These are phyloP conservation scores for Rhypophila decipiens DNA, from an alignment of 495 filamentous ascomycete genomes.

Conservation along the genomic window DNA sequence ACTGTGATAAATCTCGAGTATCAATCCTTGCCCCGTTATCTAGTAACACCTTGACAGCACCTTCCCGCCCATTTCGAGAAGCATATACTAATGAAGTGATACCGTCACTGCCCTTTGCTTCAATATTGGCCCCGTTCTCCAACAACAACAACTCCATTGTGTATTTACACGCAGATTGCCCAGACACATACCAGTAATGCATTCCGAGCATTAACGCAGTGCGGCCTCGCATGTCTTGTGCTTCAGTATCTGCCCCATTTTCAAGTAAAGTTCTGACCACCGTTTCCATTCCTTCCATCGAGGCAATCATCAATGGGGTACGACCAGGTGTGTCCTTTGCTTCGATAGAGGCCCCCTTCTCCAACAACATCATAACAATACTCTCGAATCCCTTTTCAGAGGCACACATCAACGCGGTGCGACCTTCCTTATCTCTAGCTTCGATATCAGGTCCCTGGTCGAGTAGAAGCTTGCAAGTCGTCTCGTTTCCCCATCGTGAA, in stretches of 20 bases:
- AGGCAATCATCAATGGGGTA: neutral
- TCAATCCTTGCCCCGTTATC: neutral
- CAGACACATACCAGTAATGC: no score
- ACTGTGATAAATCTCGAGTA: no score
- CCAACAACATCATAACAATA: neutral
- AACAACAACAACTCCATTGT: conserved; percentile 7
- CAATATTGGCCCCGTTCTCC: neutral
- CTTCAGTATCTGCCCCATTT: neutral
- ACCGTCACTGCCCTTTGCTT: neutral
- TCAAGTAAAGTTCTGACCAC: neutral
- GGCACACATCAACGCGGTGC: neutral
- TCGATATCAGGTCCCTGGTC: neutral
- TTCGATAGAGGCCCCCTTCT: neutral
- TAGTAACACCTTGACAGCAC: neutral
- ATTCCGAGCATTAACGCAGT: no score
- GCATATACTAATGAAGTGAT: neutral
- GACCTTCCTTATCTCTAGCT: neutral
- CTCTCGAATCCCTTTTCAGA: neutral
- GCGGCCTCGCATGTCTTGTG: no score
- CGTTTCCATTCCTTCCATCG: neutral
- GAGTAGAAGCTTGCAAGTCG: neutral
- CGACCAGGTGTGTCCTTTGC: neutral
- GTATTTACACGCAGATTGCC: conserved; percentile 13
- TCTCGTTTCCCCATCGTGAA: neutral
- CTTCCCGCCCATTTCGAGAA: neutral